These are phyloP conservation scores for Colletotrichum horii DNA, from an alignment of 2,329 filamentous ascomycete species.

Conservation along the genomic window DNA sequence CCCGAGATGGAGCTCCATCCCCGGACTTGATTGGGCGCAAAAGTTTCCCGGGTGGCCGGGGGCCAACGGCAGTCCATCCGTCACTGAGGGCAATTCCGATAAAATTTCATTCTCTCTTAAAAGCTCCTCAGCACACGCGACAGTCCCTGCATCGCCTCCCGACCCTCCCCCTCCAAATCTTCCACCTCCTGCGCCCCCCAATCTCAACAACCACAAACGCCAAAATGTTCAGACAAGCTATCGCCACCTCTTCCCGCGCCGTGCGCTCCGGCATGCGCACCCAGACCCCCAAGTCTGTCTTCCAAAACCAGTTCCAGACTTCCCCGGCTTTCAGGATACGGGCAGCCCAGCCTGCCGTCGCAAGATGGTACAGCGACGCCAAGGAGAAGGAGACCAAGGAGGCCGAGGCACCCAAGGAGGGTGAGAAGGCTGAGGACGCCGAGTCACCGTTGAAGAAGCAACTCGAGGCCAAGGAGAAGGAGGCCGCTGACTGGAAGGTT, in stretches of 20 bases:
- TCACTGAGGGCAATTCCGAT: constrained; percentile 21
- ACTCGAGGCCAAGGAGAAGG: constrained; percentile 57
- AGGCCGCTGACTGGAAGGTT: constrained; percentile 83
- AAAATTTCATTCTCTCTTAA: constrained; percentile 22
- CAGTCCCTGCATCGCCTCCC: constrained; percentile 2
- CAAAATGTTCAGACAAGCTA: constrained; percentile 52
- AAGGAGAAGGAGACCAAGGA: constrained; percentile 32
- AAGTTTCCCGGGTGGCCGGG: background rate
- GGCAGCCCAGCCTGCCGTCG: constrained; percentile 36
- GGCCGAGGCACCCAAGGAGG: constrained; percentile 29
- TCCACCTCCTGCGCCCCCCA: background rate
- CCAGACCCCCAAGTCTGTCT: constrained; percentile 37
- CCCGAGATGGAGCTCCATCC: constrained; percentile 9
- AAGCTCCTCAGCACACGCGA: constrained; percentile 14
- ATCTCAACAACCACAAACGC: background rate
- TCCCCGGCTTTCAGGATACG: constrained; percentile 41
- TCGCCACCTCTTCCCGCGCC: constrained; percentile 48
- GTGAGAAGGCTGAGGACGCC: constrained; percentile 33
- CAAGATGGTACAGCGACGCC: constrained; percentile 56
- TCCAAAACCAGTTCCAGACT: constrained; percentile 42
- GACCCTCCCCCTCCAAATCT: background rate
- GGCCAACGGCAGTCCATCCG: constrained; percentile 15
- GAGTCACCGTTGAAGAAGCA: constrained; percentile 54
- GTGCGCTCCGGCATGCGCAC: constrained; percentile 45
- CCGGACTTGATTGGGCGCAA: constrained; percentile 13